These are phyloP conservation scores for Neofusicoccum kwambonambiense DNA, from an alignment of 2,329 filamentous ascomycete species.

Conservation along the genomic window DNA sequence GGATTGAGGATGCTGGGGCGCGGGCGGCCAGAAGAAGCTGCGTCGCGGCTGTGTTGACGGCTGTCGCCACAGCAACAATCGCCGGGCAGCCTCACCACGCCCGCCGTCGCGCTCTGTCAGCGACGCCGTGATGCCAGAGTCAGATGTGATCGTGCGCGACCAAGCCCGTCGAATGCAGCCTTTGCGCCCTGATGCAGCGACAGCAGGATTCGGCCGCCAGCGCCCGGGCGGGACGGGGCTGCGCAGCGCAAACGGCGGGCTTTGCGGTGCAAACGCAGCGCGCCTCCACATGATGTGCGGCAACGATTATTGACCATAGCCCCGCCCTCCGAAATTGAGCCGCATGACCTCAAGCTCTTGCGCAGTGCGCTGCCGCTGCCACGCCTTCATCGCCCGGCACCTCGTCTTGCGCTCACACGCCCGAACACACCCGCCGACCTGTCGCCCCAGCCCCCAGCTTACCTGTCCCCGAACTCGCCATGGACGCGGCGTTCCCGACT, in stretches of 20 bases:
- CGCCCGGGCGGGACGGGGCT: neutral
- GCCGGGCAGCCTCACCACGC: neutral
- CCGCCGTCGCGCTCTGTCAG: neutral
- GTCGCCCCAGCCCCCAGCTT: neutral
- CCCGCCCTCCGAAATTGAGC: conserved; percentile 11
- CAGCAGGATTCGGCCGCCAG: neutral
- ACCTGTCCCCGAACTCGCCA: neutral
- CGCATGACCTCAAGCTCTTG: conserved; percentile 8
- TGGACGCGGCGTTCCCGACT: conserved; percentile 8
- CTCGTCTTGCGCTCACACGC: neutral
- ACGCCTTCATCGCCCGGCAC: neutral
- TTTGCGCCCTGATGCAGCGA: too few species aligned
- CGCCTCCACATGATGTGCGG: conserved; percentile 4
- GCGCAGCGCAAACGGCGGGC: neutral
- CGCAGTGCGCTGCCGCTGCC: neutral
- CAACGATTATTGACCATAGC: neutral
- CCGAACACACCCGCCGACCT: too few species aligned
- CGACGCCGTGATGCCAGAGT: neutral
- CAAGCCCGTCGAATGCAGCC: too few species aligned
- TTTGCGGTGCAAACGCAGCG: neutral
- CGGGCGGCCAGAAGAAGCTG: conserved; percentile 1
- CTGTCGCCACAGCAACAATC: conserved; percentile 18
- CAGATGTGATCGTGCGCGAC: too few species aligned
- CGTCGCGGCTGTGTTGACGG: conserved; percentile 10
- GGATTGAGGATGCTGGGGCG: neutral